phyloP scores from a whole-genome alignment of 2,329 filamentous ascomycete species.

The Cladosporium cucumerinum region DNA sequence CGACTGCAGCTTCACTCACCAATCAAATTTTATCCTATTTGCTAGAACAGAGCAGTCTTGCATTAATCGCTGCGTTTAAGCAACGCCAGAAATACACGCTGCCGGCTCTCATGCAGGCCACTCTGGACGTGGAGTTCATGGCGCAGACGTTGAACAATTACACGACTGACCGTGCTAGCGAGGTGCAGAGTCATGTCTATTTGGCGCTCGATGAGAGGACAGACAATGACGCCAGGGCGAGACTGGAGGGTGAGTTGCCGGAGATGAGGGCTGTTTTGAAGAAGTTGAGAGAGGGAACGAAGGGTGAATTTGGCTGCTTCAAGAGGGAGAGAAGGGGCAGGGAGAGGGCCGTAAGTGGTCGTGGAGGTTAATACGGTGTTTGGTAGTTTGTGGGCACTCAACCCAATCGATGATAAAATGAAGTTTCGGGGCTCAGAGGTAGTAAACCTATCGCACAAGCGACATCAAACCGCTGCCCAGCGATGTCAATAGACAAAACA shows the following conservation, averaged over 20 bases:
- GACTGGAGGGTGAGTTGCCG: slow-evolving; percentile 80
- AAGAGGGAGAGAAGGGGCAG: slow-evolving; percentile 28
- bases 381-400: background rate
- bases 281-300: slow-evolving; percentile 73
- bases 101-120: slow-evolving; percentile 88
- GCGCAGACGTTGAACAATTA: slow-evolving; percentile 90
- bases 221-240: slow-evolving; percentile 76
- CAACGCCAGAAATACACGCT: slow-evolving; percentile 65
- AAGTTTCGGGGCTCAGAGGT: background rate
- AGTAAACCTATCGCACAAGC: too few relatives aligned
- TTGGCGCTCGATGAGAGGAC: slow-evolving; percentile 85
- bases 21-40: slow-evolving; percentile 79
- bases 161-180: slow-evolving; percentile 75
- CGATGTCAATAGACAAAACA: too few relatives aligned
- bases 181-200: slow-evolving; percentile 87
- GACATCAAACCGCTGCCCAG: too few relatives aligned
- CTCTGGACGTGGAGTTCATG: slow-evolving; percentile 93
- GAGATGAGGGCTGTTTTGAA: slow-evolving; percentile 88
- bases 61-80: slow-evolving; percentile 79
- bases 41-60: slow-evolving; percentile 73
- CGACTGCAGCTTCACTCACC: slow-evolving; percentile 66
- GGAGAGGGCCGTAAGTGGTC: slow-evolving; percentile 9
- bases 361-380: background rate
- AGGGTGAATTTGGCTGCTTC: slow-evolving; percentile 66
- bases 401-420: background rate